These are phyloP conservation scores for Licmophora abbreviata DNA, from an alignment of 108 stramenopile genomes.

Conservation along the genomic window DNA sequence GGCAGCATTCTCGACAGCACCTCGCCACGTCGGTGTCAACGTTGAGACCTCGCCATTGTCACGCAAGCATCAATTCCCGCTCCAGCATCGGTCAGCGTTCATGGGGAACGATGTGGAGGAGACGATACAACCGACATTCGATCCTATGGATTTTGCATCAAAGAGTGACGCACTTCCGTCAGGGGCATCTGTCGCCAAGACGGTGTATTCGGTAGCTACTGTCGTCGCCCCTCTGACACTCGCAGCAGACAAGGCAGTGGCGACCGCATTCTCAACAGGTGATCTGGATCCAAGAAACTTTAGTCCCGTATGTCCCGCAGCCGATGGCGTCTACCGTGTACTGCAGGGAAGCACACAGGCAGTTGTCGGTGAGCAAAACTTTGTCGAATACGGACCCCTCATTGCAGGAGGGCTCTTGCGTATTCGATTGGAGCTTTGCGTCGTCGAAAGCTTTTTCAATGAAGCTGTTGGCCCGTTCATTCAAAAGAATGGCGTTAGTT, in stretches of 20 bases:
- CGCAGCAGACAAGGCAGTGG: too few relatives aligned
- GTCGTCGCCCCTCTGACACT: too few relatives aligned
- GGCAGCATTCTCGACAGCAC: too few relatives aligned
- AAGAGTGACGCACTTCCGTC: too few relatives aligned
- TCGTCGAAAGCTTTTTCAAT: slow-evolving; percentile 87
- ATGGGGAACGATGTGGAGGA: not conserved
- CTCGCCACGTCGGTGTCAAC: too few relatives aligned
- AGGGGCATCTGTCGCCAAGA: too few relatives aligned
- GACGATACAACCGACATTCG: not conserved
- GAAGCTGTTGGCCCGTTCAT: slow-evolving; percentile 92
- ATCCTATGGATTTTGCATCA: not conserved
- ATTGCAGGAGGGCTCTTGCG: slow-evolving; percentile 87
- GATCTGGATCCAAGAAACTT: slow-evolving; percentile 70
- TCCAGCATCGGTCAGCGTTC: not conserved
- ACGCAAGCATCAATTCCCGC: too few relatives aligned
- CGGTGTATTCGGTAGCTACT: too few relatives aligned
- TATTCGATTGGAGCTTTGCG: slow-evolving; percentile 86
- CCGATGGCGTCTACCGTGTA: slow-evolving; percentile 79
- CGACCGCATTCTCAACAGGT: slow-evolving; percentile 17
- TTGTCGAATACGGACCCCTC: slow-evolving; percentile 82
- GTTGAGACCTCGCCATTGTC: too few relatives aligned
- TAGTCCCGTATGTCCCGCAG: slow-evolving; percentile 79
- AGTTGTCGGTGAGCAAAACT: slow-evolving; percentile 78
- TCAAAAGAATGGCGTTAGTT: slow-evolving; percentile 72
- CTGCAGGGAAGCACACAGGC: slow-evolving; percentile 61